A percentile compares a stretch with the other conserved stretches of the same genome.
phyloP scores from a whole-genome alignment of 257 asterid genomes.

The Solanum rostratum region DNA sequence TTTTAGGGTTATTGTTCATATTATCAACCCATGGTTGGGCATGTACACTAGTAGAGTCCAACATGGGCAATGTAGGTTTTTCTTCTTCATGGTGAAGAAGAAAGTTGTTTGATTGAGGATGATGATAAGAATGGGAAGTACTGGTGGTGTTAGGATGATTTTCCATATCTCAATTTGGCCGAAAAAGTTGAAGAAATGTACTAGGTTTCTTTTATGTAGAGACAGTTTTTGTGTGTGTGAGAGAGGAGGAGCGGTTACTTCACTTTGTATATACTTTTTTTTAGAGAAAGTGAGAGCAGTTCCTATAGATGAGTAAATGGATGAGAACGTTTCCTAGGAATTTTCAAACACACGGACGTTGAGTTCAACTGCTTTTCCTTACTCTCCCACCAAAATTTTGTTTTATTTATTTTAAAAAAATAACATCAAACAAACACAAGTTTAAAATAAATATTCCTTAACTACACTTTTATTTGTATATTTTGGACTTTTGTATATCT shows the following conservation, averaged over 20 bases:
- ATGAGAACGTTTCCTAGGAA: neutral
- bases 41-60: neutral
- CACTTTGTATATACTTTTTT: neutral
- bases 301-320: neutral
- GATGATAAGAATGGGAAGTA: neutral
- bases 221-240: neutral
- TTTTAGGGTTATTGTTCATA: constrained; percentile 20
- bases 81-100: neutral
- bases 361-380: neutral
- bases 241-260: neutral
- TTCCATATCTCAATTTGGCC: neutral
- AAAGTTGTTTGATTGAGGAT: neutral
- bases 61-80: neutral
- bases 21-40: neutral
- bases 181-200: neutral
- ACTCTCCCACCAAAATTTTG: too few relatives aligned
- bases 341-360: neutral
- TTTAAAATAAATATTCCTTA: too few relatives aligned
- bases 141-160: neutral
- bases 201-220: neutral
- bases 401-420: too few relatives aligned
- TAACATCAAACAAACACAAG: too few relatives aligned
- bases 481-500: too few relatives aligned
- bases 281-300: too few relatives aligned
- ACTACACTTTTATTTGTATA: too few relatives aligned